A percentile compares a stretch with the other conserved stretches of the same genome.
Conservation (phyloP, 139 green algal species). For the Pseudopediastrum boryanum region DNA sequence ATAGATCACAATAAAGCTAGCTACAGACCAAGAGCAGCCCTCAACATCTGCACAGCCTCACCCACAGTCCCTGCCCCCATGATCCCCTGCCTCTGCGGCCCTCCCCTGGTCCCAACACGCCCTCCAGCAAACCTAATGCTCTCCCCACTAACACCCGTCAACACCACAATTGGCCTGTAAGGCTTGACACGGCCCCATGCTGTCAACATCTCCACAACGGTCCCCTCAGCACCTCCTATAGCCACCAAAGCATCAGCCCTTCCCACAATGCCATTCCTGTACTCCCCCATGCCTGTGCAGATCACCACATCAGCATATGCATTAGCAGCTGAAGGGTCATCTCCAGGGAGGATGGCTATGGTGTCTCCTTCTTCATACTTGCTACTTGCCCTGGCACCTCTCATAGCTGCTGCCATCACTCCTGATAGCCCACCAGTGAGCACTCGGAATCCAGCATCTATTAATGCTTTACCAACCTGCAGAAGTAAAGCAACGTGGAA, state of each 20-base stretch:
- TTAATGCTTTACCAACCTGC: conserved; percentile 30
- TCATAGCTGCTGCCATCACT: conserved; percentile 35
- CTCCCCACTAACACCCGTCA: not conserved
- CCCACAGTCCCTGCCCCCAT: not conserved
- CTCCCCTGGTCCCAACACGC: not conserved
- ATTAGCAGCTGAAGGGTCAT: not conserved
- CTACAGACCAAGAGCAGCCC: too few relatives aligned
- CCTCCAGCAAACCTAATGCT: not conserved
- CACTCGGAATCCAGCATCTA: conserved; percentile 24
- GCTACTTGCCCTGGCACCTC: not conserved
- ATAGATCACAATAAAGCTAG: too few relatives aligned
- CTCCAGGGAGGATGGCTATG: conserved; percentile 18
- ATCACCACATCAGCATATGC: conserved; percentile 19
- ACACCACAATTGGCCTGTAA: conserved; percentile 1
- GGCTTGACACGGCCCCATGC: conserved; percentile 10
- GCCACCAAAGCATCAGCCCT: conserved; percentile 25
- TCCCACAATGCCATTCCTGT: conserved; percentile 30
- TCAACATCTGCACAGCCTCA: too few relatives aligned
- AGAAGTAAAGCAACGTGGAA: too few relatives aligned
- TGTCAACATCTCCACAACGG: conserved; percentile 15
- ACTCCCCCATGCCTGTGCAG: conserved; percentile 23
- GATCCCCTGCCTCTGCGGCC: not conserved
- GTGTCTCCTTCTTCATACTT: not conserved
- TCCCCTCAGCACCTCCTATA: conserved; percentile 32
- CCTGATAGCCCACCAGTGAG: conserved; percentile 37